Percentiles rank a stretch among this genome's conserved stretches.
Conservation (phyloP, 495 filamentous ascomycete genomes). For the Penicillium ochrochloron region DNA sequence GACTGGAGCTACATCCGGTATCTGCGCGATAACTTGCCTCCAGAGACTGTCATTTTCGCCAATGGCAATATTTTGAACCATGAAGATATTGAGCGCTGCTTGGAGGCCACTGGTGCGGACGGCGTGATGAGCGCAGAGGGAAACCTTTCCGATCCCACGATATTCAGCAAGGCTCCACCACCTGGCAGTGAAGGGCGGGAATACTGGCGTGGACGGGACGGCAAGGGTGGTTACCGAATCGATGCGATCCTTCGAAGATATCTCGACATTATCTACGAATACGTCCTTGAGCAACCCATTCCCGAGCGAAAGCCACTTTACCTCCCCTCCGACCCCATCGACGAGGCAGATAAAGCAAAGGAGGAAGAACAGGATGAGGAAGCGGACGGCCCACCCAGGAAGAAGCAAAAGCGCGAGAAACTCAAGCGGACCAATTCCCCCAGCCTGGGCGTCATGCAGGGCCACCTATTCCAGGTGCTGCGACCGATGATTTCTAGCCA, state of each 20-base stretch:
- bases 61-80: conserved; percentile 92
- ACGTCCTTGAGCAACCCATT: conserved; percentile 65
- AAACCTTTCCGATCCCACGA: conserved; percentile 85
- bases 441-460: conserved; percentile 82
- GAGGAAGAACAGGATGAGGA: conserved; percentile 44
- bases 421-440: conserved; percentile 59
- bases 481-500: conserved; percentile 77
- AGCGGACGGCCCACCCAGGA: conserved; percentile 51
- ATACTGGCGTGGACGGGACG: conserved; percentile 84
- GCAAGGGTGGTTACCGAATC: conserved; percentile 84
- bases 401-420: conserved; percentile 66
- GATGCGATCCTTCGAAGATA: conserved; percentile 88
- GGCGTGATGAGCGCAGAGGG: conserved; percentile 96
- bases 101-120: conserved; percentile 86
- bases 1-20: conserved; percentile 87
- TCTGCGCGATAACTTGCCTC: conserved; percentile 80
- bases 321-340: conserved; percentile 64
- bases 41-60: conserved; percentile 90
- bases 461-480: conserved; percentile 91
- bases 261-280: conserved; percentile 81
- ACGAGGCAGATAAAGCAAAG: conserved; percentile 39
- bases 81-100: conserved; percentile 77
- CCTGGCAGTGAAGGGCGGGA: conserved; percentile 67
- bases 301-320: conserved; percentile 74
- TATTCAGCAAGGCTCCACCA: conserved; percentile 73